These are phyloP conservation scores for Neoconidiobolus thromboides DNA, from an alignment of 371 early-diverging fungal species.

Conservation along the genomic window DNA sequence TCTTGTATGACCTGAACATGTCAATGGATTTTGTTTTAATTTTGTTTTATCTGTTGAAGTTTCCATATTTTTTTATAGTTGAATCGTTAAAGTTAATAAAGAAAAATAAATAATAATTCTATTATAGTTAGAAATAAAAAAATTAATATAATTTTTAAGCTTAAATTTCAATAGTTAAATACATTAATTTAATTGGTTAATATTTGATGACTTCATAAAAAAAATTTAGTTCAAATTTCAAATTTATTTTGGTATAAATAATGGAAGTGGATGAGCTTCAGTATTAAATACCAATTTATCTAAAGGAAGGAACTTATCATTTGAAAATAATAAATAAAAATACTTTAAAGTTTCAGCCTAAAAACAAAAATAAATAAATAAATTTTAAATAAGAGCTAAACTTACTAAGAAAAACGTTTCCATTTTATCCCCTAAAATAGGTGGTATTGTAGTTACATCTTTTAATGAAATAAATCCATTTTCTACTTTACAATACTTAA, in stretches of 20 bases:
- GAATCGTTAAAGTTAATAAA: too few species aligned
- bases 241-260: too few species aligned
- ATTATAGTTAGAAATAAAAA: too few species aligned
- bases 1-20: constrained; percentile 72
- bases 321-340: constrained; percentile 67
- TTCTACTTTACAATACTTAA: constrained; percentile 44
- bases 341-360: constrained; percentile 92
- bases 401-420: constrained; percentile 41
- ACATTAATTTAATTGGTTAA: too few species aligned
- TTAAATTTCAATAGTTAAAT: too few species aligned
- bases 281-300: constrained; percentile 72
- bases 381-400: too few species aligned
- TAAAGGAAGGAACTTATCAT: constrained; percentile 39
- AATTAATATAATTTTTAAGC: too few species aligned
- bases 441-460: constrained; percentile 36
- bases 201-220: too few species aligned
- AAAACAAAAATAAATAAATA: neutral
- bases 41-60: too few species aligned
- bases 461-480: constrained; percentile 21
- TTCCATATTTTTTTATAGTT: too few species aligned
- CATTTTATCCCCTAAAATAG: constrained; percentile 37
- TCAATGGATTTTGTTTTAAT: constrained; percentile 37
- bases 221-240: too few species aligned
- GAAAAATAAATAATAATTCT: too few species aligned
- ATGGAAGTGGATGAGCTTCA: constrained; percentile 73